These are phyloP conservation scores for Neckera pumila DNA, from an alignment of 225 moss, liverwort and hornwort species.

Conservation along the genomic window DNA sequence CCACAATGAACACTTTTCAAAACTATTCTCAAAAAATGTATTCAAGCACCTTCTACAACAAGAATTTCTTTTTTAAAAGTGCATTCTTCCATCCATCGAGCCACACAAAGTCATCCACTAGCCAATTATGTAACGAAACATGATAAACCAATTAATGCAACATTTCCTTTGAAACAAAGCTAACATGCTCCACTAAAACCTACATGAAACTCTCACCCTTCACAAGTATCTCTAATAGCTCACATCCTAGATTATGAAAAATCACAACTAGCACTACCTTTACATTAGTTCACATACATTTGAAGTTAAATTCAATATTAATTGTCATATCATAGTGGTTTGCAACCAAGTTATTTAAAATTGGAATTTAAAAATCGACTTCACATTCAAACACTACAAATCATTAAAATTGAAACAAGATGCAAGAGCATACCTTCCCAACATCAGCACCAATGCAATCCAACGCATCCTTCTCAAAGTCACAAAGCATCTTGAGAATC, in stretches of 20 bases:
- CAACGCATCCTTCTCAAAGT: neutral
- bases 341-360: neutral
- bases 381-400: neutral
- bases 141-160: neutral
- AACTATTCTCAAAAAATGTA: neutral
- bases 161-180: neutral
- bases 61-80: rapidly evolving
- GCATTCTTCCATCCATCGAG: rapidly evolving
- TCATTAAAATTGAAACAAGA: neutral
- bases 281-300: neutral
- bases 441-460: neutral
- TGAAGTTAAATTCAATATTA: neutral
- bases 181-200: neutral
- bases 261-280: neutral
- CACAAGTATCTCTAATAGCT: too few species aligned
- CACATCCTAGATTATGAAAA: rapidly evolving
- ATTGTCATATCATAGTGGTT: neutral
- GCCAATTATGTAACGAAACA: too few species aligned
- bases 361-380: too few species aligned
- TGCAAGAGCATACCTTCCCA: neutral
- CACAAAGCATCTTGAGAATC: neutral
- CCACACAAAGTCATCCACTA: neutral
- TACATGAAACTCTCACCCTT: neutral
- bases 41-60: neutral
- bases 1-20: neutral